A percentile compares a stretch with the other conserved stretches of the same genome.
These are phyloP conservation scores for Wickerhamomyces canadensis DNA, from an alignment of 805 yeast genomes.

Conservation along the genomic window DNA sequence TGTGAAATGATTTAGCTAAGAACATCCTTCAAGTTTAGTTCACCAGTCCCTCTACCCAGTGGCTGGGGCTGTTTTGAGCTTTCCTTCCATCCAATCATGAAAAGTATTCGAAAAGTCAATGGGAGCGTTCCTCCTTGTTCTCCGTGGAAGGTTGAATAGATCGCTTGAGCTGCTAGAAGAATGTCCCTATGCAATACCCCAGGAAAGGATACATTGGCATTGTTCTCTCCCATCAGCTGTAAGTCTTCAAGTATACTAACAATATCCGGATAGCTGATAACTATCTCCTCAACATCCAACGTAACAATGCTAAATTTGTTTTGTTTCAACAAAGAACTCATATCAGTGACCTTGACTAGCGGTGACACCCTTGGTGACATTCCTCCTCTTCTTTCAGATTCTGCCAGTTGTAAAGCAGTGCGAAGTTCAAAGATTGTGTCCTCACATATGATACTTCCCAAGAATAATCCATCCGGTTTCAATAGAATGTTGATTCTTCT, in stretches of 20 bases:
- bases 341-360: conserved; percentile 69
- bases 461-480: conserved; percentile 75
- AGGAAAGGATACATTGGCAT: conserved; percentile 44
- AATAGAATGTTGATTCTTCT: conserved; percentile 50
- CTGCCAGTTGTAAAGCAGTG: conserved; percentile 77
- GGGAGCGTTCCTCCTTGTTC: conserved; percentile 57
- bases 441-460: conserved; percentile 79
- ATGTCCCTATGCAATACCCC: conserved; percentile 52
- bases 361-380: conserved; percentile 80
- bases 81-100: conserved; percentile 88
- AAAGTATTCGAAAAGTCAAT: conserved; percentile 71
- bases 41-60: conserved; percentile 65
- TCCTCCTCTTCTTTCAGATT: conserved; percentile 73
- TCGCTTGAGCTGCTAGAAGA: conserved; percentile 69
- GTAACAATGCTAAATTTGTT: conserved; percentile 80
- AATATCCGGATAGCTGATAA: conserved; percentile 73
- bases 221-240: conserved; percentile 81
- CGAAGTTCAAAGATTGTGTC: conserved; percentile 82
- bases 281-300: conserved; percentile 77
- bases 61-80: conserved; percentile 68
- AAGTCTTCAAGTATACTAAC: conserved; percentile 63
- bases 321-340: conserved; percentile 64
- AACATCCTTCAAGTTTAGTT: conserved; percentile 62
- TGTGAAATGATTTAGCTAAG: too few relatives aligned
- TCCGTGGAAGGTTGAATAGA: conserved; percentile 68